These are phyloP conservation scores for Podila epigama DNA, from an alignment of 192 early-diverging fungal species.

Conservation along the genomic window DNA sequence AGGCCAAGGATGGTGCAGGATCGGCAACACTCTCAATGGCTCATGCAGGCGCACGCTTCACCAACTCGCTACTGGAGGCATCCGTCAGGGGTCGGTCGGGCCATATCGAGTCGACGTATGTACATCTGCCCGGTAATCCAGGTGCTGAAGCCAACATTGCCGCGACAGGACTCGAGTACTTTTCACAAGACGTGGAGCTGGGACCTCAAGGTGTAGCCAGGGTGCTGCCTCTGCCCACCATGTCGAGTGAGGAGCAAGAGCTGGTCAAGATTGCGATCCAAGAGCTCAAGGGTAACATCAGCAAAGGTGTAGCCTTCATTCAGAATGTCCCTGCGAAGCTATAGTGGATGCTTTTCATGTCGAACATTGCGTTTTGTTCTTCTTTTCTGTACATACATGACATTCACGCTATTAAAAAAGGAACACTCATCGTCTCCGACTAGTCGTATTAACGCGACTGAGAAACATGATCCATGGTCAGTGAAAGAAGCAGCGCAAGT, in stretches of 20 bases:
- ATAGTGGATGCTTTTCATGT: not conserved
- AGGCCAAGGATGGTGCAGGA: conserved; percentile 91
- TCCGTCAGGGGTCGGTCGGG: conserved; percentile 64
- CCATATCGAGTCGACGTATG: conserved; percentile 88
- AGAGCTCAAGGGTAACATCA: conserved; percentile 89
- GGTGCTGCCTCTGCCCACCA: conserved; percentile 78
- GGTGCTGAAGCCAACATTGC: conserved; percentile 62
- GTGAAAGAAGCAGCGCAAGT: too few species aligned
- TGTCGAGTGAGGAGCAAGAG: conserved; percentile 79
- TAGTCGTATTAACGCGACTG: too few species aligned
- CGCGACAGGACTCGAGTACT: conserved; percentile 68
- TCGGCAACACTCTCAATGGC: conserved; percentile 93
- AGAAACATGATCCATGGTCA: too few species aligned
- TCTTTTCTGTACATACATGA: too few species aligned
- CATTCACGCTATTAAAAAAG: too few species aligned
- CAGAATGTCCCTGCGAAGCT: conserved; percentile 25
- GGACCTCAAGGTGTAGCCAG: conserved; percentile 78
- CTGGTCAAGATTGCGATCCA: conserved; percentile 76
- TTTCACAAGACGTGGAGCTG: conserved; percentile 78
- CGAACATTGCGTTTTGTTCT: too few species aligned
- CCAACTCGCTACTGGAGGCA: conserved; percentile 83
- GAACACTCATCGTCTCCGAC: too few species aligned
- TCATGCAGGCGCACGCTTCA: conserved; percentile 86
- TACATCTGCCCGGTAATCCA: conserved; percentile 51
- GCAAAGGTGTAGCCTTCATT: conserved; percentile 85